Percentiles rank a stretch among this genome's conserved stretches.
Conservation (phyloP, 164 flowering plant genomes). For the Annona squamosa region DNA sequence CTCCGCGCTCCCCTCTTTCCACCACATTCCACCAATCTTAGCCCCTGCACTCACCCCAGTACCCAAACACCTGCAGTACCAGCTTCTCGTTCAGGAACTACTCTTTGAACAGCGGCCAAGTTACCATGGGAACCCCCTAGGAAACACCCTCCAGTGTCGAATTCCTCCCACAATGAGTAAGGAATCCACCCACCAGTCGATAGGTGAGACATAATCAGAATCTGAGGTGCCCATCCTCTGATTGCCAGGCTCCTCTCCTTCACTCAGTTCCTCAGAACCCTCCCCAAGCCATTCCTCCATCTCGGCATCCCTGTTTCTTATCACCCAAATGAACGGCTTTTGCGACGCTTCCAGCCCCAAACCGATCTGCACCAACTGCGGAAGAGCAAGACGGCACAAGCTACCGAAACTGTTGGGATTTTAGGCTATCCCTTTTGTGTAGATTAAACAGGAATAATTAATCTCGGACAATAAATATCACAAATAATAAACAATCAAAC, state of each 20-base stretch:
- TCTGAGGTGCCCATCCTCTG: constrained; percentile 66
- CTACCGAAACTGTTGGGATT: constrained; percentile 64
- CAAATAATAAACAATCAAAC: too few species aligned
- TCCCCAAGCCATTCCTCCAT: constrained; percentile 32
- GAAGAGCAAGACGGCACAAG: constrained; percentile 9
- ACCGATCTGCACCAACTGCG: constrained; percentile 42
- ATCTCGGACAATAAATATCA: too few species aligned
- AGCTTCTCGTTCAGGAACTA: constrained; percentile 57
- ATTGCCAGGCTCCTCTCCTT: constrained; percentile 43
- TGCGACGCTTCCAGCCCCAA: constrained; percentile 44
- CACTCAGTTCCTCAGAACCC: constrained; percentile 38
- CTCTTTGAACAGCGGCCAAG: constrained; percentile 56
- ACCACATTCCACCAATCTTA: not conserved
- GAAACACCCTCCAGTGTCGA: constrained; percentile 45
- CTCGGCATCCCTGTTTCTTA: constrained; percentile 15
- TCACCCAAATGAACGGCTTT: constrained; percentile 44
- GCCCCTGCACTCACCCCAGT: constrained; percentile 41
- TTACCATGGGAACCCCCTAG: constrained; percentile 48
- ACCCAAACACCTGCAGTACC: constrained; percentile 27
- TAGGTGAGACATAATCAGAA: constrained; percentile 43
- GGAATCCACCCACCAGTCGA: constrained; percentile 37
- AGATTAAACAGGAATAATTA: too few species aligned
- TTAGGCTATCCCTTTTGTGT: too few species aligned
- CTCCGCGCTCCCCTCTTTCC: too few species aligned
- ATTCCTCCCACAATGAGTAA: constrained; percentile 68